These are phyloP conservation scores for Neurospora sp. DNA, from an alignment of 2,329 filamentous ascomycete species.

Conservation along the genomic window DNA sequence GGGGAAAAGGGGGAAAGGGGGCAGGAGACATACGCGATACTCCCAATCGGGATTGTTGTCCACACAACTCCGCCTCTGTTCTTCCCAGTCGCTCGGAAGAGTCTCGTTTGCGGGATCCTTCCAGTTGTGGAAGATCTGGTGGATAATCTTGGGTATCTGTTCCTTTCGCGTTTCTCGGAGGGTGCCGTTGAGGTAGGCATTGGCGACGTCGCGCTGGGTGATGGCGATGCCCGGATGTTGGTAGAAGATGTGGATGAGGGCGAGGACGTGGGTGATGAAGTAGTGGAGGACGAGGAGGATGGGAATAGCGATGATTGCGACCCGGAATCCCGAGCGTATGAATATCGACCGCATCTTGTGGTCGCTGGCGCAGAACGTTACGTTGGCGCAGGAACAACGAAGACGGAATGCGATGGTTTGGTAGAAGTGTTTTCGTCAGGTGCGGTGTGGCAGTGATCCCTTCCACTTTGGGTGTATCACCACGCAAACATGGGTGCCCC, in stretches of 20 bases:
- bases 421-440: not conserved
- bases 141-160: slow-evolving; percentile 18
- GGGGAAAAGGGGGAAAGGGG: not conserved
- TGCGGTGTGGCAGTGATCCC: not conserved
- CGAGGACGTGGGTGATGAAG: slow-evolving; percentile 10
- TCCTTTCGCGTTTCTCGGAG: not conserved
- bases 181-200: slow-evolving; percentile 7
- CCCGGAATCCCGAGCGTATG: not conserved
- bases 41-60: slow-evolving; percentile 61
- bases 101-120: slow-evolving; percentile 41
- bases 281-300: slow-evolving; percentile 7
- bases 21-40: slow-evolving; percentile 47
- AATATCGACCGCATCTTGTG: not conserved
- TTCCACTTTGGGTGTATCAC: not conserved
- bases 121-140: slow-evolving; percentile 22
- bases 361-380: not conserved
- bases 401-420: not conserved
- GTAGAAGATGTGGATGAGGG: slow-evolving; percentile 15
- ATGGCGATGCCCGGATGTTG: slow-evolving; percentile 16
- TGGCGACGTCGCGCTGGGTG: slow-evolving; percentile 12
- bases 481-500: not conserved
- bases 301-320: not conserved
- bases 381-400: not conserved
- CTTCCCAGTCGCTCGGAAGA: slow-evolving; percentile 56
- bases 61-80: slow-evolving; percentile 55